phyloP scores from a whole-genome alignment of 1,284 basidiomycete species.

The Cutaneotrichosporon mucoides region DNA sequence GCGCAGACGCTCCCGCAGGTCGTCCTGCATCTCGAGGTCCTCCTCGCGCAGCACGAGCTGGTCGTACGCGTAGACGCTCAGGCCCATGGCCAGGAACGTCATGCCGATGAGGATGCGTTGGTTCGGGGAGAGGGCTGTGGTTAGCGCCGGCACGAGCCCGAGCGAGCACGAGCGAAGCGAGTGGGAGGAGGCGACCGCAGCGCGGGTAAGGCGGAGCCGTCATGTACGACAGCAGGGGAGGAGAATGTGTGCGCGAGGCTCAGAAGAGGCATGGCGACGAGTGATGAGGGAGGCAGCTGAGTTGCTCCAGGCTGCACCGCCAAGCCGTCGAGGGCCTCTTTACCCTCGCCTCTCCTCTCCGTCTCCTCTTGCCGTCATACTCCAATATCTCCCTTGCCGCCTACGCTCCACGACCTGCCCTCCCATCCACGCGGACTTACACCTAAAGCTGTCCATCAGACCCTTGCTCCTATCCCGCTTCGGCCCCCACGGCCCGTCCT shows the following conservation, averaged over 20 bases:
- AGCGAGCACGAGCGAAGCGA: background rate
- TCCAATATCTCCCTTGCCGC: too few species aligned
- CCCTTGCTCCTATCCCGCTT: conserved; percentile 7
- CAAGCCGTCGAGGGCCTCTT: too few species aligned
- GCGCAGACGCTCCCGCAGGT: background rate
- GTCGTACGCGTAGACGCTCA: conserved; percentile 9
- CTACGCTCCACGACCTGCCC: too few species aligned
- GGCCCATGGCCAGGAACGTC: conserved; percentile 4
- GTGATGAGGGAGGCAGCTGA: background rate
- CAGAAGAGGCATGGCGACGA: background rate
- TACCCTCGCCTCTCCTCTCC: too few species aligned
- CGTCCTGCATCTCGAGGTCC: conserved; percentile 7
- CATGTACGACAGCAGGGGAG: too few species aligned
- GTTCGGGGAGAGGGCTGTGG: conserved; percentile 14
- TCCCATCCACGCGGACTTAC: conserved; percentile 3
- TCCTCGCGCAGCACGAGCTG: background rate
- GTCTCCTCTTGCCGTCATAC: too few species aligned
- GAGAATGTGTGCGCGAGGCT: too few species aligned
- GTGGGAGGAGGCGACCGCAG: background rate
- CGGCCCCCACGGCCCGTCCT: background rate
- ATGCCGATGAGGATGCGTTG: conserved; percentile 11
- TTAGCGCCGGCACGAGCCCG: background rate
- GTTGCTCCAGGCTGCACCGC: too few species aligned
- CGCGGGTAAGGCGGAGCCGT: background rate
- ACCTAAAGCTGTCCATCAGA: conserved; percentile 10